Evolutionary conservation across 176 grass and related monocot species (phyloP).

Genomic region (Neostapfia colusana): DNA sequence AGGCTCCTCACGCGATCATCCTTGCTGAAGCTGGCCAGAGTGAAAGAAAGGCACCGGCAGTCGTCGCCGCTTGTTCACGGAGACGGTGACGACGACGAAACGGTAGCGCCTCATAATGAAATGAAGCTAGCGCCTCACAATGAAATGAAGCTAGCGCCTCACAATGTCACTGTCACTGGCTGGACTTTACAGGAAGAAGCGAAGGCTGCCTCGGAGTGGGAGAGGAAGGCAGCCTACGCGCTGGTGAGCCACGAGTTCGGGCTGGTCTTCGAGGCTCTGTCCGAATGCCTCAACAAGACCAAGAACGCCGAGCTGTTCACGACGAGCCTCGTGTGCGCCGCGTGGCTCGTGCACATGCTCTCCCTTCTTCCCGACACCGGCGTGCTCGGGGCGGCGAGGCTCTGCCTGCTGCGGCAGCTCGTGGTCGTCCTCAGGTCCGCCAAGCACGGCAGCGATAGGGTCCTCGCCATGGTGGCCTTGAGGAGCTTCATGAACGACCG

Average conservation of each 20-base stretch:
- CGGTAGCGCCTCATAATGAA: too few relatives aligned
- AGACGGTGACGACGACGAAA: constrained; percentile 42
- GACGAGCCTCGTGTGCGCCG: constrained; percentile 58
- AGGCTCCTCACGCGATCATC: constrained; percentile 51
- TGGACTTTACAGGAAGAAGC: constrained; percentile 45
- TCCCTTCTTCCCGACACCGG: constrained; percentile 68
- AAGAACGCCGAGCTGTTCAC: constrained; percentile 57
- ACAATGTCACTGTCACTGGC: too few relatives aligned
- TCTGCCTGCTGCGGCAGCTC: constrained; percentile 62
- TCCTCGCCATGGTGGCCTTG: constrained; percentile 61
- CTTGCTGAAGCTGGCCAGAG: constrained; percentile 58
- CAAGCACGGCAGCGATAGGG: constrained; percentile 61
- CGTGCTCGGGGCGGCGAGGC: constrained; percentile 56
- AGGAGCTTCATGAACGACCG: constrained; percentile 74
- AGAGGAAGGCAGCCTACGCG: constrained; percentile 60
- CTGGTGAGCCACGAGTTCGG: constrained; percentile 75
- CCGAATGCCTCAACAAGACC: constrained; percentile 49
- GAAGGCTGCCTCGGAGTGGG: constrained; percentile 57
- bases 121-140: too few relatives aligned
- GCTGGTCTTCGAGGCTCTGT: constrained; percentile 64
- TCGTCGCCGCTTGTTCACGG: constrained; percentile 36
- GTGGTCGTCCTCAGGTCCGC: constrained; percentile 60
- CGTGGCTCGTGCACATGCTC: constrained; percentile 68
- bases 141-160: too few relatives aligned
- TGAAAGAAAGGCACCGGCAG: constrained; percentile 53